phyloP scores from a whole-genome alignment of 805 yeast genomes.

The Candida sithepensis region DNA sequence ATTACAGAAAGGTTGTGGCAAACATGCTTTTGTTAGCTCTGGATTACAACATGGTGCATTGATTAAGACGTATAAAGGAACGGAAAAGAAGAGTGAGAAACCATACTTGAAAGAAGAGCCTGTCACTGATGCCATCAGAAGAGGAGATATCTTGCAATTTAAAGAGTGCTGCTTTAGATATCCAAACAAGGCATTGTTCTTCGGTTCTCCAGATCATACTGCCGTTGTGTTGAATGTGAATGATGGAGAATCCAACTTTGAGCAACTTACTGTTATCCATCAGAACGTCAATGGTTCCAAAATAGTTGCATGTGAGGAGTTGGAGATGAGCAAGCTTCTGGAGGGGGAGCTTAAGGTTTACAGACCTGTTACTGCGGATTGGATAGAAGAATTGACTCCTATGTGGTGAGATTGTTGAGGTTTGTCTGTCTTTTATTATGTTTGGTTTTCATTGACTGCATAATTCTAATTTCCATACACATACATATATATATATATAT shows the following conservation, averaged over 20 bases:
- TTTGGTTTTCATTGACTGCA: background rate
- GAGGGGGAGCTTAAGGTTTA: slow-evolving; percentile 44
- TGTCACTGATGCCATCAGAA: slow-evolving; percentile 39
- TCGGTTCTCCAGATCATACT: slow-evolving; percentile 56
- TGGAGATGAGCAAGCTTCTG: slow-evolving; percentile 34
- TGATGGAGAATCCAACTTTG: slow-evolving; percentile 23
- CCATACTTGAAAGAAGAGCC: slow-evolving; percentile 13
- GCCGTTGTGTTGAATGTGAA: slow-evolving; percentile 34
- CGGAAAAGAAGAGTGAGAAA: slow-evolving; percentile 9
- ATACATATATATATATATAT: background rate
- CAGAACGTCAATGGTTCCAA: slow-evolving; percentile 47
- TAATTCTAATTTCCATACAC: background rate
- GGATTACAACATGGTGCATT: slow-evolving; percentile 45
- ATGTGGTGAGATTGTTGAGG: slow-evolving; percentile 12
- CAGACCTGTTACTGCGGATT: slow-evolving; percentile 44
- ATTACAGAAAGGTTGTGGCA: slow-evolving; percentile 50
- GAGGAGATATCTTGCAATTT: slow-evolving; percentile 58
- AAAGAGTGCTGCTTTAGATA: slow-evolving; percentile 37
- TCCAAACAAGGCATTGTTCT: slow-evolving; percentile 32
- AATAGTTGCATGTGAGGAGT: slow-evolving; percentile 37
- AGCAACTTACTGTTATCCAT: slow-evolving; percentile 37
- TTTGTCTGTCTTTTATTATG: background rate
- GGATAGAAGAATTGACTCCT: slow-evolving; percentile 36
- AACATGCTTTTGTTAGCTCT: slow-evolving; percentile 50
- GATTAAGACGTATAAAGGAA: slow-evolving; percentile 19